Evolutionary conservation across 2,329 filamentous ascomycete genomes (phyloP).

Genomic region (Xylaria multiplex): DNA sequence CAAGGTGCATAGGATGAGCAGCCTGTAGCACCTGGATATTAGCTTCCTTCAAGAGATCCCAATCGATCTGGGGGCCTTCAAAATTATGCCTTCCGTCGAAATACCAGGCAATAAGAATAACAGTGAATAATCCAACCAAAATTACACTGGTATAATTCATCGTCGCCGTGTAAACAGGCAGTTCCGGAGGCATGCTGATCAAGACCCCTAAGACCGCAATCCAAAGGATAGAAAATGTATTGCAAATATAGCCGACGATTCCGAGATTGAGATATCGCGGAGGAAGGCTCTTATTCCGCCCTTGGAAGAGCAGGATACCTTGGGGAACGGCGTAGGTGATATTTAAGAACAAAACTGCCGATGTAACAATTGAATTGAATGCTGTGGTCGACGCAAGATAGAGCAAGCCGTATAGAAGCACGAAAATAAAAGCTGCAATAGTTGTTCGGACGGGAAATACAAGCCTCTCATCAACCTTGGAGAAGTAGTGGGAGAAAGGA

Average conservation of each 20-base stretch:
- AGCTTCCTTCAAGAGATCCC: conserved; percentile 7
- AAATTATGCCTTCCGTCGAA: conserved; percentile 4
- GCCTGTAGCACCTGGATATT: neutral
- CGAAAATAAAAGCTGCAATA: neutral
- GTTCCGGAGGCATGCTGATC: neutral
- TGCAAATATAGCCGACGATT: neutral
- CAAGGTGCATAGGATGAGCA: neutral
- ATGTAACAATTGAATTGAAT: conserved; percentile 12
- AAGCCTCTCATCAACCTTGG: neutral
- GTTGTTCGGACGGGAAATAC: conserved; percentile 9
- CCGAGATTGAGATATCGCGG: conserved; percentile 12
- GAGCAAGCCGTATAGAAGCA: conserved; percentile 6
- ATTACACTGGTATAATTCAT: conserved; percentile 15
- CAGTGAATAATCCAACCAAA: neutral
- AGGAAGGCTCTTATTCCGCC: neutral
- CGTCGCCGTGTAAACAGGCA: neutral
- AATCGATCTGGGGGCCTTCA: conserved; percentile 6
- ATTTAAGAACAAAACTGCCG: conserved; percentile 11
- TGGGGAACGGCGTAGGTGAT: conserved; percentile 12
- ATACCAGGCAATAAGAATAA: conserved; percentile 1
- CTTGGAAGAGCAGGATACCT: conserved; percentile 1
- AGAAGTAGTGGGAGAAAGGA: conserved; percentile 1
- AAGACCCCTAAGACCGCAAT: conserved; percentile 11
- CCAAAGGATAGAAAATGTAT: conserved; percentile 11
- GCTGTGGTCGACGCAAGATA: conserved; percentile 10